Percentiles rank a stretch among this genome's conserved stretches.
Evolutionary conservation across 2,329 filamentous ascomycete genomes (phyloP).

Genomic region (Xylaria sp.): DNA sequence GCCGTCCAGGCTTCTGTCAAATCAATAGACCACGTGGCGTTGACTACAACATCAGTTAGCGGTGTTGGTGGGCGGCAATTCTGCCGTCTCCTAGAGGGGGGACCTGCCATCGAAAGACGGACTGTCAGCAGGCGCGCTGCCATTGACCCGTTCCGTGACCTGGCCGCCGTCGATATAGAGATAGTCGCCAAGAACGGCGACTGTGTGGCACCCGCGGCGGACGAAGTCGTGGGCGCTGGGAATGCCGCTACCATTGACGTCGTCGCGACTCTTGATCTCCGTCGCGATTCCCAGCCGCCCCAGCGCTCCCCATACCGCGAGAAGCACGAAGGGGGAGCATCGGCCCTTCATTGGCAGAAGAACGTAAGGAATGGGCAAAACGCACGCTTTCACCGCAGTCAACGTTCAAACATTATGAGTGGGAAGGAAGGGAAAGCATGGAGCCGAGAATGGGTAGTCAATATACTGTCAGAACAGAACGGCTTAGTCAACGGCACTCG

Average conservation of each 20-base stretch:
- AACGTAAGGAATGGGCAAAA: slow-evolving; percentile 29
- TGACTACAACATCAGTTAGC: slow-evolving; percentile 42
- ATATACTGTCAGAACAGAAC: slow-evolving; percentile 11
- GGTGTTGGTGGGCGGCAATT: neutral
- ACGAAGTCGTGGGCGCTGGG: slow-evolving; percentile 43
- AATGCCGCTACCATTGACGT: slow-evolving; percentile 20
- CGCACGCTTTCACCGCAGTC: slow-evolving; percentile 39
- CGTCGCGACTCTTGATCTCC: slow-evolving; percentile 38
- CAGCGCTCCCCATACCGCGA: slow-evolving; percentile 44
- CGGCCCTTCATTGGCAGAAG: slow-evolving; percentile 45
- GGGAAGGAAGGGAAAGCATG: slow-evolving; percentile 14
- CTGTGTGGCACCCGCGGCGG: slow-evolving; percentile 33
- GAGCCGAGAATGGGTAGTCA: slow-evolving; percentile 27
- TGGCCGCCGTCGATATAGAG: slow-evolving; percentile 54
- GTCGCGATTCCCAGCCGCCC: slow-evolving; percentile 37
- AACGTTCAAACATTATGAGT: slow-evolving; percentile 41
- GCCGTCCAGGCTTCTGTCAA: slow-evolving; percentile 51
- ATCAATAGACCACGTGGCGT: slow-evolving; percentile 50
- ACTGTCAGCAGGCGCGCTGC: slow-evolving; percentile 37
- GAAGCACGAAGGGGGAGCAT: slow-evolving; percentile 42
- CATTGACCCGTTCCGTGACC: slow-evolving; percentile 45
- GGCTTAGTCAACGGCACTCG: slow-evolving; percentile 15
- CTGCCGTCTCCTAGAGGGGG: neutral
- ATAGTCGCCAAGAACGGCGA: slow-evolving; percentile 50
- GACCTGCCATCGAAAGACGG: slow-evolving; percentile 43